These are phyloP conservation scores for Leccinum barrowsii DNA, from an alignment of 768 basidiomycete species.

Conservation along the genomic window DNA sequence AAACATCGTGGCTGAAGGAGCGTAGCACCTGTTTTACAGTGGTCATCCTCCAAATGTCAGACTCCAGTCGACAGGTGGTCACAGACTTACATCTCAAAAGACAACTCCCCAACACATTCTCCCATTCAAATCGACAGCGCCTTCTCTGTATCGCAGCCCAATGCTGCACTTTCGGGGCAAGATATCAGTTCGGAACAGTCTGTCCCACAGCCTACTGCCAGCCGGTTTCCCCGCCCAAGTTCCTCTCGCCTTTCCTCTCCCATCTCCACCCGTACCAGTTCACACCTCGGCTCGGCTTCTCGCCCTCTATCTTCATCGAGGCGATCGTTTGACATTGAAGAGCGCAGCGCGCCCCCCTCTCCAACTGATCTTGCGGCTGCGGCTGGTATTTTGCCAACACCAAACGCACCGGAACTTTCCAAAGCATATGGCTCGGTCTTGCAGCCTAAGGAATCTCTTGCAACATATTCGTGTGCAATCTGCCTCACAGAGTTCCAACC, in stretches of 20 bases:
- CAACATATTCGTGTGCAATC: conserved; percentile 62
- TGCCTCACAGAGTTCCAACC: conserved; percentile 68
- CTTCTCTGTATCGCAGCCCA: conserved; percentile 11
- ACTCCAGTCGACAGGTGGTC: conserved; percentile 67
- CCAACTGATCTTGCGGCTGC: conserved; percentile 49
- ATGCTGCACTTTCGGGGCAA: conserved; percentile 5
- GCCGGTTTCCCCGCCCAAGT: conserved; percentile 51
- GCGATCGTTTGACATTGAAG: conserved; percentile 24
- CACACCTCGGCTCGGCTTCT: conserved; percentile 55
- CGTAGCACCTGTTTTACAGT: conserved; percentile 66
- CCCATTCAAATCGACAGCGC: conserved; percentile 20
- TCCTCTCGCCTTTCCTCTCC: conserved; percentile 31
- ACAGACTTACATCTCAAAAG: conserved; percentile 65
- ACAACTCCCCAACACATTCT: conserved; percentile 44
- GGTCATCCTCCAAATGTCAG: conserved; percentile 43
- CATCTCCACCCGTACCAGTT: conserved; percentile 48
- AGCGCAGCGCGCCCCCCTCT: conserved; percentile 24
- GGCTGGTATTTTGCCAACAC: conserved; percentile 58
- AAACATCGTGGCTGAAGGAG: conserved; percentile 13
- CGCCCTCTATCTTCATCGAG: conserved; percentile 61
- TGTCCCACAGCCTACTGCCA: conserved; percentile 11
- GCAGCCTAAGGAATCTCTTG: conserved; percentile 72
- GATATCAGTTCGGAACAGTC: conserved; percentile 4
- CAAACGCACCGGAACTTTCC: conserved; percentile 59
- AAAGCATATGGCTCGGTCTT: conserved; percentile 85